Conservation (phyloP, 148 eudicot genomes). For the Persicaria tinctoria region DNA sequence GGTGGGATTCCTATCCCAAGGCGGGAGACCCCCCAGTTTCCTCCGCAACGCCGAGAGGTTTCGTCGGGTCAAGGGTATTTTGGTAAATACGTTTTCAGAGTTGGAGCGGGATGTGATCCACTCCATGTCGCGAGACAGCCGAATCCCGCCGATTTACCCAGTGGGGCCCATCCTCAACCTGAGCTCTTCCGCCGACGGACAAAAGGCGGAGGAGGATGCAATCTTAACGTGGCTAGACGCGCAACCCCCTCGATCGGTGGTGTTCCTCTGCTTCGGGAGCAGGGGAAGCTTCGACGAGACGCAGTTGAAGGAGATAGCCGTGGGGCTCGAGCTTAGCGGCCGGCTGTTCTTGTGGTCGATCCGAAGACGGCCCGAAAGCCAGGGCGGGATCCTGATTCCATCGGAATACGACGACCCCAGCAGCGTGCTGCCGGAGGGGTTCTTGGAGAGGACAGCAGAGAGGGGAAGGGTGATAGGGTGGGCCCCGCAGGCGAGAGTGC, state of each 20-base stretch:
- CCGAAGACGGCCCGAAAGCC: neutral
- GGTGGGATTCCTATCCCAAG: neutral
- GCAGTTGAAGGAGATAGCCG: constrained; percentile 12
- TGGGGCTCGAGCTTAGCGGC: constrained; percentile 16
- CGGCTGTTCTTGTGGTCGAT: constrained; percentile 22
- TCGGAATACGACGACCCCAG: neutral
- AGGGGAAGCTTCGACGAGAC: constrained; percentile 17
- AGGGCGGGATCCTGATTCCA: neutral
- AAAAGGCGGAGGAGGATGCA: neutral
- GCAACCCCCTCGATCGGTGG: constrained; percentile 15
- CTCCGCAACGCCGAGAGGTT: neutral
- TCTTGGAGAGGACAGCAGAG: constrained; percentile 15
- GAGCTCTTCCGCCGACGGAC: neutral
- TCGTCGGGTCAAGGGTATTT: constrained; percentile 2
- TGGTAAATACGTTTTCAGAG: constrained; percentile 19
- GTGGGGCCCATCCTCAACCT: constrained; percentile 11
- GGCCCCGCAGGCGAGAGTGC: constrained; percentile 15
- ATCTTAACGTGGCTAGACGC: constrained; percentile 14
- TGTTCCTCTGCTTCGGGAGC: constrained; percentile 21
- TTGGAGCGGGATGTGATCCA: constrained; percentile 8
- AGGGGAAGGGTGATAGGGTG: constrained; percentile 16
- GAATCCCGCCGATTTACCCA: constrained; percentile 9
- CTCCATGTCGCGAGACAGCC: neutral
- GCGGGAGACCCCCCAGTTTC: neutral
- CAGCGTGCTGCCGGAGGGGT: constrained; percentile 18